Conservation (phyloP, 345 rosid species). For the Chamaenerion angustifolium region DNA sequence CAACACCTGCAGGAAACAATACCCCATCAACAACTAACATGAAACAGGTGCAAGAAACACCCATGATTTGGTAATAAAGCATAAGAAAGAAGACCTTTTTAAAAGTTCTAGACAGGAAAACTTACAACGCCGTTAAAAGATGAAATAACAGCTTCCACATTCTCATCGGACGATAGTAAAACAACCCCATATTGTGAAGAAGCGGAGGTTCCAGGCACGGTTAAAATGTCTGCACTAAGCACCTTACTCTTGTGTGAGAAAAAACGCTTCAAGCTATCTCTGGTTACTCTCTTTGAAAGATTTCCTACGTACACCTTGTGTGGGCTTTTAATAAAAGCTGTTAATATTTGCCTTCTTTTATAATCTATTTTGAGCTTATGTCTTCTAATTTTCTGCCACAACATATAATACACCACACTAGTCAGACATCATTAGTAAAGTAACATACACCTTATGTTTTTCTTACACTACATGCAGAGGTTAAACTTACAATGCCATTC, state of each 20-base stretch:
- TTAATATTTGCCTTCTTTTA: slow-evolving; percentile 39
- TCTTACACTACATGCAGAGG: not conserved
- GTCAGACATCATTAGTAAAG: not conserved
- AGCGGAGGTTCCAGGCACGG: slow-evolving; percentile 74
- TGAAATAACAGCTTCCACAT: slow-evolving; percentile 61
- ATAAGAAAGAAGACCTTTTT: not conserved
- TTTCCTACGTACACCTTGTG: slow-evolving; percentile 79
- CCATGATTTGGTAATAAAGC: not conserved
- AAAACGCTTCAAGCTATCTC: slow-evolving; percentile 35
- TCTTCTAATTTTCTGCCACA: slow-evolving; percentile 54
- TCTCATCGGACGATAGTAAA: slow-evolving; percentile 65
- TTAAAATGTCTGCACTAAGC: slow-evolving; percentile 67
- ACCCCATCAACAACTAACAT: not conserved
- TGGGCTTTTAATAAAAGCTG: slow-evolving; percentile 43
- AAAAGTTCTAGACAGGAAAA: not conserved
- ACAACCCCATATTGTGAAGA: slow-evolving; percentile 82
- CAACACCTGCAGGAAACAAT: slow-evolving; percentile 37
- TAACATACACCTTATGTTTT: not conserved
- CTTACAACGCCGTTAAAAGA: slow-evolving; percentile 69
- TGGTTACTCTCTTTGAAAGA: slow-evolving; percentile 71
- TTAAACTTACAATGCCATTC: slow-evolving; percentile 52
- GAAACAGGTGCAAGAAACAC: not conserved
- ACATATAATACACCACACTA: slow-evolving; percentile 1
- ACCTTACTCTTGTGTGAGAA: slow-evolving; percentile 74
- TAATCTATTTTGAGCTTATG: slow-evolving; percentile 77